A percentile compares a stretch with the other conserved stretches of the same genome.
These are phyloP conservation scores for Aegilops sharonensis DNA, from an alignment of 176 grass and related monocot species.

Conservation along the genomic window DNA sequence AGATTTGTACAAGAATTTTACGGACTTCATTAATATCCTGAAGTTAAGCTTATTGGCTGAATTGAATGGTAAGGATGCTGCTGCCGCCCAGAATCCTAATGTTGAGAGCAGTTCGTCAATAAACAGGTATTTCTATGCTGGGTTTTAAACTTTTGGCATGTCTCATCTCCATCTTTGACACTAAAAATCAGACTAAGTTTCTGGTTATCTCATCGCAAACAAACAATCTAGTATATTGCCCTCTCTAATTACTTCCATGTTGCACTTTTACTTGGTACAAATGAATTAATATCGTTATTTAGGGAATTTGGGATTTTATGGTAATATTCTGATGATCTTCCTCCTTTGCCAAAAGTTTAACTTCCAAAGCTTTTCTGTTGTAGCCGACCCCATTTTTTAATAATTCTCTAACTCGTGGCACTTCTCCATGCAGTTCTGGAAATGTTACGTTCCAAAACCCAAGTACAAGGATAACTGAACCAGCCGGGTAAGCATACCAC, in stretches of 20 bases:
- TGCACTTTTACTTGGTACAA: neutral
- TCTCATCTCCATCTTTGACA: constrained; percentile 1
- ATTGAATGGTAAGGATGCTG: constrained; percentile 42
- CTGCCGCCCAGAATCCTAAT: constrained; percentile 26
- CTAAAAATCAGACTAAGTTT: neutral
- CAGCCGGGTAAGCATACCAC: constrained; percentile 46
- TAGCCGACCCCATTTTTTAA: neutral
- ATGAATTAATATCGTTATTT: constrained; percentile 4
- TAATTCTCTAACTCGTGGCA: constrained; percentile 4
- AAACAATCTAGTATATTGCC: neutral
- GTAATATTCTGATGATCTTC: neutral
- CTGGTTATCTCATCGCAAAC: neutral
- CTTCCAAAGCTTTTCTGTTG: neutral
- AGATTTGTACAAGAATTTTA: constrained; percentile 85
- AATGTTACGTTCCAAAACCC: neutral
- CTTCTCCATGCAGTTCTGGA: constrained; percentile 45
- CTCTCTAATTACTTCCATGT: neutral
- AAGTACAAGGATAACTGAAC: constrained; percentile 28
- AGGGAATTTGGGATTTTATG: neutral
- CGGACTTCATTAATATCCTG: constrained; percentile 56
- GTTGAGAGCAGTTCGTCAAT: constrained; percentile 46
- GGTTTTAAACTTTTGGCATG: neutral
- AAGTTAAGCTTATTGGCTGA: constrained; percentile 56
- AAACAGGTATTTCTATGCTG: constrained; percentile 34
- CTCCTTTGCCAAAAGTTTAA: neutral